Conservation (phyloP, 768 basidiomycete genomes). For the Lactarius quietus region DNA sequence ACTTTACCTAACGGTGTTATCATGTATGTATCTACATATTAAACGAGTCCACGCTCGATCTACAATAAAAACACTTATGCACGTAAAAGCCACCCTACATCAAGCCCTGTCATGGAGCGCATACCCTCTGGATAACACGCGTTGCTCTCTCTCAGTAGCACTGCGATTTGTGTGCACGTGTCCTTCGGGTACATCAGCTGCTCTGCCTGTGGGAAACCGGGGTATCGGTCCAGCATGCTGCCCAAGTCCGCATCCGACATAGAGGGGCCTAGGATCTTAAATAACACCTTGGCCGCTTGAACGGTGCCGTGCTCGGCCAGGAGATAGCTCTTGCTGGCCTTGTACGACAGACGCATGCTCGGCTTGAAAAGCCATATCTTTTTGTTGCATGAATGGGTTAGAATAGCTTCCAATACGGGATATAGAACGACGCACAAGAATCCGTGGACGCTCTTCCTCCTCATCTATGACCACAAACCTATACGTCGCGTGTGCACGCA, state of each 20-base stretch:
- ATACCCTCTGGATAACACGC: constrained; percentile 68
- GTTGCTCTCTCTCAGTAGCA: constrained; percentile 73
- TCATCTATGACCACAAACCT: constrained; percentile 88
- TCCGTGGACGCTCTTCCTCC: constrained; percentile 72
- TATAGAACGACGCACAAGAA: constrained; percentile 60
- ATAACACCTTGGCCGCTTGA: constrained; percentile 79
- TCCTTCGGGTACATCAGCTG: constrained; percentile 78
- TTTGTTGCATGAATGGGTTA: background rate
- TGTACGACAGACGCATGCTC: constrained; percentile 74
- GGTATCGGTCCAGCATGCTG: constrained; percentile 65
- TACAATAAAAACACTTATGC: constrained; percentile 21
- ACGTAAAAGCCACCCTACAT: constrained; percentile 73
- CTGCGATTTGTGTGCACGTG: constrained; percentile 68
- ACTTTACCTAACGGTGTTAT: too few relatives aligned
- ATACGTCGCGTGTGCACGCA: constrained; percentile 90
- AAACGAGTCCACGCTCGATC: background rate
- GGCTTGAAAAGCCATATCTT: constrained; percentile 97
- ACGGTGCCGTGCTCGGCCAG: constrained; percentile 62
- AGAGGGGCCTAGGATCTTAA: constrained; percentile 67
- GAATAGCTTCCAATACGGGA: background rate
- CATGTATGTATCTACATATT: background rate
- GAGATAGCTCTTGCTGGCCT: constrained; percentile 48
- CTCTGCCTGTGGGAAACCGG: constrained; percentile 86
- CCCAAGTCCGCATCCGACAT: constrained; percentile 47
- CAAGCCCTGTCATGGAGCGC: constrained; percentile 74